Percentiles rank a stretch among this genome's conserved stretches.
These are phyloP conservation scores for Dichotomopilus funicola DNA, from an alignment of 2,329 filamentous ascomycete species.

Conservation along the genomic window DNA sequence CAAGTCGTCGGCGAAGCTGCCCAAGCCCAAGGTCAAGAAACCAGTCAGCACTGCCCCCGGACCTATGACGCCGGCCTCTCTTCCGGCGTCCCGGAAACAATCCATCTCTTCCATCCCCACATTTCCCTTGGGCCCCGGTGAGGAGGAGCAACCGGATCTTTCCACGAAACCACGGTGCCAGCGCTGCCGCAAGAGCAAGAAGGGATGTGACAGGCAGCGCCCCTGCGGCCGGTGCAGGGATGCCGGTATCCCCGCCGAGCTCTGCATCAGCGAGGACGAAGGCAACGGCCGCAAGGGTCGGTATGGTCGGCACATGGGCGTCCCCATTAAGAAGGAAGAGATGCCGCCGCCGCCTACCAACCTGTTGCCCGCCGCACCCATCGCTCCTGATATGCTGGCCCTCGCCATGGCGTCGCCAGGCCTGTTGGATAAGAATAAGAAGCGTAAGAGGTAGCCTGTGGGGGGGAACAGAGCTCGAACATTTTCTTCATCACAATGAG, in stretches of 20 bases:
- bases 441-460: slow-evolving; percentile 49
- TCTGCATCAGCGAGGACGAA: slow-evolving; percentile 96
- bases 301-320: slow-evolving; percentile 69
- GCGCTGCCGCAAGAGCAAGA: slow-evolving; percentile 98
- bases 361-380: slow-evolving; percentile 30
- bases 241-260: slow-evolving; percentile 85
- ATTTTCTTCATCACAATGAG: no score
- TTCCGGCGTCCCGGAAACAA: slow-evolving; percentile 68
- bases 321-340: slow-evolving; percentile 56
- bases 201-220: slow-evolving; percentile 93
- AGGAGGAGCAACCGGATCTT: slow-evolving; percentile 86
- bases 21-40: slow-evolving; percentile 49
- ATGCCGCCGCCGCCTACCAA: slow-evolving; percentile 29
- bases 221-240: slow-evolving; percentile 94
- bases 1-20: slow-evolving; percentile 33
- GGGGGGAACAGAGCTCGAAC: no score
- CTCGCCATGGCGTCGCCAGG: slow-evolving; percentile 28
- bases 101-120: slow-evolving; percentile 57
- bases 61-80: slow-evolving; percentile 58
- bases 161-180: slow-evolving; percentile 96
- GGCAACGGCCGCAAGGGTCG: slow-evolving; percentile 94
- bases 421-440: slow-evolving; percentile 51
- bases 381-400: slow-evolving; percentile 34
- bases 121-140: slow-evolving; percentile 53
- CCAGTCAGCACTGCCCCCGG: slow-evolving; percentile 32